These are phyloP conservation scores for Geum urbanum DNA, from an alignment of 306 rosid species.

Conservation along the genomic window DNA sequence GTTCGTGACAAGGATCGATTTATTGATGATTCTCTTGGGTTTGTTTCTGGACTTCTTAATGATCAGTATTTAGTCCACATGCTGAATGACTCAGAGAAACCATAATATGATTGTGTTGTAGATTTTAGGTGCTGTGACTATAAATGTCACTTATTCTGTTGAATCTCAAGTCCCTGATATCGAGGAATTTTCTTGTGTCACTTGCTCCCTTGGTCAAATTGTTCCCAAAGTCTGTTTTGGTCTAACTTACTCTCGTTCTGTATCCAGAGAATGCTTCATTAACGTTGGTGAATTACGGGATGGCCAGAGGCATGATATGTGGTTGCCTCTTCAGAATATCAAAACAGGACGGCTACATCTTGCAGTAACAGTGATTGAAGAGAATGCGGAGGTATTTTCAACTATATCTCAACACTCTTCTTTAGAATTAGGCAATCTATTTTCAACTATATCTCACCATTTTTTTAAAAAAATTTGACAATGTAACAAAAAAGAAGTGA, in stretches of 20 bases:
- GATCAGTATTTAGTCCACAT: background rate
- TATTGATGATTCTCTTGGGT: constrained; percentile 82
- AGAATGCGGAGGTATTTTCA: constrained; percentile 44
- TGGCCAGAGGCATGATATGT: constrained; percentile 73
- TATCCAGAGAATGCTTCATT: constrained; percentile 66
- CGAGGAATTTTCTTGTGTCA: background rate
- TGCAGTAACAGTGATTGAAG: constrained; percentile 61
- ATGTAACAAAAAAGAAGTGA: background rate
- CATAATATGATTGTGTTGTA: background rate
- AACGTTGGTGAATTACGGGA: too few species aligned
- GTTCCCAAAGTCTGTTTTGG: constrained; percentile 1
- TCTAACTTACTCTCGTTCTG: constrained; percentile 23
- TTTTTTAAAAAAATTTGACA: too few species aligned
- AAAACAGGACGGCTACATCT: constrained; percentile 79
- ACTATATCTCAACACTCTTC: background rate
- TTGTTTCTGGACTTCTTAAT: constrained; percentile 28
- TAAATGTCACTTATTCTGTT: background rate
- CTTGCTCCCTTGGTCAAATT: constrained; percentile 5
- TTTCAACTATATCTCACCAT: background rate
- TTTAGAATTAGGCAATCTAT: constrained; percentile 19
- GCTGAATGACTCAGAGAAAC: background rate
- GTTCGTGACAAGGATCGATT: constrained; percentile 91
- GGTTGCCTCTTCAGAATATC: constrained; percentile 76
- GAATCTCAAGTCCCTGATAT: background rate
- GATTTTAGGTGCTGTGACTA: background rate